Evolutionary conservation across 2,329 filamentous ascomycete species (phyloP), one percentile per base, ranked within the genome.

Genomic region (Curvularia hawaiiensis): DNA sequence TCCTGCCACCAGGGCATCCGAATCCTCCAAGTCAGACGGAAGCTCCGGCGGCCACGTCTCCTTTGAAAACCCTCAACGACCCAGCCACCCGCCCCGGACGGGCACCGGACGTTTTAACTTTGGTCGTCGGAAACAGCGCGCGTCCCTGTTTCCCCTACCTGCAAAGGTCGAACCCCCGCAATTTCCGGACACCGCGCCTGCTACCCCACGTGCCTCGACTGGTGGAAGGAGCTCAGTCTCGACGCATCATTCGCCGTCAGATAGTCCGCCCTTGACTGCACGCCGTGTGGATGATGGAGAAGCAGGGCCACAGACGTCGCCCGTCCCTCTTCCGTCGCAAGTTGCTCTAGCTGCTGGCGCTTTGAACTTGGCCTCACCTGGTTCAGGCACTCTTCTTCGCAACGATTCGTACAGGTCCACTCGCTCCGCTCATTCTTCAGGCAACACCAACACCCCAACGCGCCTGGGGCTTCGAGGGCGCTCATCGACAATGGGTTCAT

Each of bases 21-120:
- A 97, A 70, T 97, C 94, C 1, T 97, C 92, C 2, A 86, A 90
- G 64, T 97, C 94, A 28, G 93, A 97, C 75, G 90, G 86, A 44
- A 96, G 91, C 77, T 90, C 88, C 16, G 86, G 83, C 41, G 74
- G 72, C 30, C 74, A 77, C 54, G 63, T 75, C 63, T 73, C 72
- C 26, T 75, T 77, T 45, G 74, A 75, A 30, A 46, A 69, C 49
- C 69, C 63, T 28, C 64, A 73, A 24, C 71, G 66, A 20, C 77
- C 73, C 63, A 72, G 55, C 54, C 70, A 65, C 89, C 93, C 68
- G 63, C 68, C 88, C 85, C 35, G 90, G 84, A 22, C 61, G 31
- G 89, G 89, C 26, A 91, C 97, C 72, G 61, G 58, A 12, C 68
- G 72, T 12, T 97, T 97, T 74, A 88, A 88, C 56, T 82, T 98